These are phyloP conservation scores for Polytrichum commune DNA, from an alignment of 225 moss, liverwort and hornwort species.

Conservation along the genomic window DNA sequence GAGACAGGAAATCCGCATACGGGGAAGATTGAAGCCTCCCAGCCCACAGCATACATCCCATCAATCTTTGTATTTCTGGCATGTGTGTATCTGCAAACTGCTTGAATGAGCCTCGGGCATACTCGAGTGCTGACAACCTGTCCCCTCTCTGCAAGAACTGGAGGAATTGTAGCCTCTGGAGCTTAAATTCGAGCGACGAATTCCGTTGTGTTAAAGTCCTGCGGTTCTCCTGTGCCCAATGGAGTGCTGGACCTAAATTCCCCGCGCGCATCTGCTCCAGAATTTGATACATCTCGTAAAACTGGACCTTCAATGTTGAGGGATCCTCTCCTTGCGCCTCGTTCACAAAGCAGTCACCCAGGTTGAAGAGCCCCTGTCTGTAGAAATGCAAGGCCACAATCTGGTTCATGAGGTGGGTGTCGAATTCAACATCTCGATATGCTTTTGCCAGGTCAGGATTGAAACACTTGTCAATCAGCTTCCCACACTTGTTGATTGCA, in stretches of 20 bases:
- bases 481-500: constrained; percentile 90
- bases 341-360: constrained; percentile 82
- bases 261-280: constrained; percentile 69
- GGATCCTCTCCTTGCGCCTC: constrained; percentile 65
- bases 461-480: constrained; percentile 83
- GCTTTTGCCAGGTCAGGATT: constrained; percentile 67
- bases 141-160: constrained; percentile 74
- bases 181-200: constrained; percentile 69
- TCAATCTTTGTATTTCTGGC: constrained; percentile 82
- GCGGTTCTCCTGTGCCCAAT: constrained; percentile 66
- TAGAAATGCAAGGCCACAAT: constrained; percentile 92
- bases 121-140: constrained; percentile 65
- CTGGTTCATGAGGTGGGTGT: constrained; percentile 70
- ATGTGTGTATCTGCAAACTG: constrained; percentile 69
- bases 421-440: constrained; percentile 77
- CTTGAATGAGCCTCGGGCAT: constrained; percentile 69
- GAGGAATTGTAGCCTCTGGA: constrained; percentile 86
- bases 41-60: constrained; percentile 89
- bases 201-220: constrained; percentile 52
- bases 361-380: constrained; percentile 78
- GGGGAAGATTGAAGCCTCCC: constrained; percentile 80
- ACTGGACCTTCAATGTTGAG: constrained; percentile 59
- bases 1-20: constrained; percentile 71
- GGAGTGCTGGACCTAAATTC: constrained; percentile 64
- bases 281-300: constrained; percentile 86